These are phyloP conservation scores for Trichothecium roseum DNA, from an alignment of 2,329 filamentous ascomycete species.

Conservation along the genomic window DNA sequence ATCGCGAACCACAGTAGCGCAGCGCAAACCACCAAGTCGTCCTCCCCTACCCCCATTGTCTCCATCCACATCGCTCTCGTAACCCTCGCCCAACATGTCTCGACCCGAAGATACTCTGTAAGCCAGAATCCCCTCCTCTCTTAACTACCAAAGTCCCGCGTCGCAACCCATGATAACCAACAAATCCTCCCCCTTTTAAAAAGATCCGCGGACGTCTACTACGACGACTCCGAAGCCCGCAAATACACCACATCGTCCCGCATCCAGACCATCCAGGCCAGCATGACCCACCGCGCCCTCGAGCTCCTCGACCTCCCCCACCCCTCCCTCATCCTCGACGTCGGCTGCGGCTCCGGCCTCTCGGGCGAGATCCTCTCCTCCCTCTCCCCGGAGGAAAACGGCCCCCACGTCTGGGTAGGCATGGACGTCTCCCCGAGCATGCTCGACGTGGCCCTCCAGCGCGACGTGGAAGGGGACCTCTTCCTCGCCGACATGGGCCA, in stretches of 20 bases:
- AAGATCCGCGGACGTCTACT: constrained; percentile 92
- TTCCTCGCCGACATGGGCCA: constrained; percentile 92
- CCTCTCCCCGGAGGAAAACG: constrained; percentile 58
- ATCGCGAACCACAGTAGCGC: neutral
- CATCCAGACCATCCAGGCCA: constrained; percentile 89
- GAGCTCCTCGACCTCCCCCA: constrained; percentile 72
- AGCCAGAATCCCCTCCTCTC: constrained; percentile 18
- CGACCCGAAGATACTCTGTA: constrained; percentile 93
- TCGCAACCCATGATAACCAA: constrained; percentile 1
- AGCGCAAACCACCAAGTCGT: neutral
- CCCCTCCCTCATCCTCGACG: constrained; percentile 83
- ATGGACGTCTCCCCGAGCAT: constrained; percentile 95
- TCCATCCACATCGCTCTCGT: too few relatives aligned
- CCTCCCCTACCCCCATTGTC: neutral
- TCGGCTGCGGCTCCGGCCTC: constrained; percentile 93
- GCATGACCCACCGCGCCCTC: constrained; percentile 89
- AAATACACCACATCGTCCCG: constrained; percentile 97
- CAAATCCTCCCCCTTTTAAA: neutral
- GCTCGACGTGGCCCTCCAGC: constrained; percentile 86
- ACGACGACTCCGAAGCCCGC: constrained; percentile 87
- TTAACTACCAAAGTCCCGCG: constrained; percentile 13
- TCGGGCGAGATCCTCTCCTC: constrained; percentile 86
- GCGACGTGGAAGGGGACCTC: constrained; percentile 89
- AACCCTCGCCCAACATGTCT: constrained; percentile 74
- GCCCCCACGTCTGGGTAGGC: constrained; percentile 91